Percentiles rank a stretch among this genome's conserved stretches.
Evolutionary conservation across 345 rosid genomes (phyloP).

Genomic region (Dipteronia sinensis): DNA sequence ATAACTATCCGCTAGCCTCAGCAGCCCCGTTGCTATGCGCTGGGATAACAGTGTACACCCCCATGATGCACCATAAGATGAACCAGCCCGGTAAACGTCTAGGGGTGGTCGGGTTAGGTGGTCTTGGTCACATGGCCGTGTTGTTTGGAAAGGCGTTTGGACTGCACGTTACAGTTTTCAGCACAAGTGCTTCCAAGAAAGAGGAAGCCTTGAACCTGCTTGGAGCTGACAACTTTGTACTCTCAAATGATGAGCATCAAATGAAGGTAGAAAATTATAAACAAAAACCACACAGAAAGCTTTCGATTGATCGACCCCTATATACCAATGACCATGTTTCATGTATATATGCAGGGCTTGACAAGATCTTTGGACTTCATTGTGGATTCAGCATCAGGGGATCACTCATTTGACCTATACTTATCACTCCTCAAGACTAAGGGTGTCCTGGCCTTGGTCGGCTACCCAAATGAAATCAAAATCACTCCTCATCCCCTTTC

Average conservation of each 20-base stretch:
- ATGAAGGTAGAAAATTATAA: constrained; percentile 26
- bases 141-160: constrained; percentile 55
- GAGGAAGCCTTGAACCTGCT: constrained; percentile 43
- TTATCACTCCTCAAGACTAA: constrained; percentile 32
- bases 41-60: constrained; percentile 45
- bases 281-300: not conserved
- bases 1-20: constrained; percentile 36
- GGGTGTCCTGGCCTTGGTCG: constrained; percentile 26
- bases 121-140: constrained; percentile 54
- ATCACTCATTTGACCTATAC: constrained; percentile 41
- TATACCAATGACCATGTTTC: no score
- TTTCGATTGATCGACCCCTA: no score
- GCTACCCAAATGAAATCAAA: constrained; percentile 40
- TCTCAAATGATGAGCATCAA: constrained; percentile 37
- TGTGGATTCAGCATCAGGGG: constrained; percentile 37
- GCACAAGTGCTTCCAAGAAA: constrained; percentile 41
- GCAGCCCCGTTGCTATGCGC: constrained; percentile 51
- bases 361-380: constrained; percentile 37
- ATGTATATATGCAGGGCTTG: constrained; percentile 16
- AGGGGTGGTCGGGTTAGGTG: constrained; percentile 50
- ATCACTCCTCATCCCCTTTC: constrained; percentile 29
- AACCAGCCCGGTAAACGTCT: constrained; percentile 47
- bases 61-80: constrained; percentile 43
- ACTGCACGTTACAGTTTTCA: constrained; percentile 41
- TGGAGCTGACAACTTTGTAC: constrained; percentile 39